Evolutionary conservation across 768 basidiomycete genomes (phyloP).

Genomic region (Tylopilus plumbeoviolaceoides): DNA sequence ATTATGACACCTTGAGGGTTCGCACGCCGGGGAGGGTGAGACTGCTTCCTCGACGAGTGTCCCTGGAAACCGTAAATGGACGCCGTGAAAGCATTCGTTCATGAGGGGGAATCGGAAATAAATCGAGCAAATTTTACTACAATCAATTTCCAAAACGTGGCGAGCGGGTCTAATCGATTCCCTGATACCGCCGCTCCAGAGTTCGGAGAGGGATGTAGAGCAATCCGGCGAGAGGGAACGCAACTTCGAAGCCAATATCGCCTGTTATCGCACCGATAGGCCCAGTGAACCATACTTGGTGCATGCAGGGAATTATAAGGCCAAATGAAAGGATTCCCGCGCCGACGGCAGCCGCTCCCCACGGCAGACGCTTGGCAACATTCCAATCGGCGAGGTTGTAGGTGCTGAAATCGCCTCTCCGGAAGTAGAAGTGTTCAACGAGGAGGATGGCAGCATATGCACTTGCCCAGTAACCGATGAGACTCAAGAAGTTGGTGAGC

Average conservation of each 20-base stretch:
- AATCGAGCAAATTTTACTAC: slow-evolving; percentile 6
- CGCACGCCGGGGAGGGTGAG: background rate
- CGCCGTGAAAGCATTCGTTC: background rate
- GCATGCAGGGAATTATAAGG: slow-evolving; percentile 62
- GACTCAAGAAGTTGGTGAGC: slow-evolving; percentile 62
- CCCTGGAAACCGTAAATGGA: slow-evolving; percentile 19
- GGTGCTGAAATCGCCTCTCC: slow-evolving; percentile 40
- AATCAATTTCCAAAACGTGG: slow-evolving; percentile 2
- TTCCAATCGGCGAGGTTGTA: slow-evolving; percentile 56
- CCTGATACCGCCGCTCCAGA: slow-evolving; percentile 40
- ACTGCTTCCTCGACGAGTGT: slow-evolving; percentile 7
- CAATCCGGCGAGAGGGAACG: slow-evolving; percentile 43
- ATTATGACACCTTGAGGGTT: background rate
- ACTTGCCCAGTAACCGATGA: slow-evolving; percentile 63
- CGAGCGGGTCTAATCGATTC: slow-evolving; percentile 14
- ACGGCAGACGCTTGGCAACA: slow-evolving; percentile 47
- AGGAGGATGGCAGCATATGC: slow-evolving; percentile 58
- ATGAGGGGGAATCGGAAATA: background rate
- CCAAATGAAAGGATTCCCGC: slow-evolving; percentile 50
- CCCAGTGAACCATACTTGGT: slow-evolving; percentile 67
- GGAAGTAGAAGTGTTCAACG: slow-evolving; percentile 65
- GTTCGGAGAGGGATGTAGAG: slow-evolving; percentile 54
- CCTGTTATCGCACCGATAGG: slow-evolving; percentile 62
- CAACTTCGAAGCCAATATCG: slow-evolving; percentile 69
- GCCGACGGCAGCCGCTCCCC: slow-evolving; percentile 56